Base-by-base conservation (phyloP, 495 filamentous ascomycete species). In the Stereocaulon alpinum region DNA sequence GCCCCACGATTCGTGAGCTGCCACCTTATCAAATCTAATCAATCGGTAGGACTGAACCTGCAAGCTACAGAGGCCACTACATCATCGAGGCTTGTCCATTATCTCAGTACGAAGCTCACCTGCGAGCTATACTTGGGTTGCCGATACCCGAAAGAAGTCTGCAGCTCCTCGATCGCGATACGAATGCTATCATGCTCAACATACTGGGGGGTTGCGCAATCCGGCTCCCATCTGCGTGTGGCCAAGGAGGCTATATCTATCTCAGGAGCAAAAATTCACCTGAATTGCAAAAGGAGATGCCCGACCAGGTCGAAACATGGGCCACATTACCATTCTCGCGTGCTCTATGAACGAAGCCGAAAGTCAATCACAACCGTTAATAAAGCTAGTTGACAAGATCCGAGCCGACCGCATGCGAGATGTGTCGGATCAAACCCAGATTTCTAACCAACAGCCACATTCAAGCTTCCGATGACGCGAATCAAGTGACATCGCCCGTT, bases 281-380 rank as follows among this genome's bases (percentile, higher is more conserved):
- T 96, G 34, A 96, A 97, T 75, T 88, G 89, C 63, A 24, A 98
- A 98, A 74, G 82, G 80, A 24, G 85, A 81, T 48, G 84, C 89
- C n/a, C 86, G 88, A 64, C 87, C 86, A 3, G 88, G 87, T 37
- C 82, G 93, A 43, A 98, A 97, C 69, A 97, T 98, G 77, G 93
- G 93, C 17, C 93, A 98, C 66, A 78, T 97, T 59, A 96, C 90
- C 17, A 68, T 94, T 17, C 81, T 85, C 9, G 81, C 81, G 2
- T 74, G 79, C 4, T 82, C 82, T 1, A 86, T 94, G 72, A 70
- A 77, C 43, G 79, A 88, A 63, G 86, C 89, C 20, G 82, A 91
- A 70, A 72, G 75, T 27, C 72, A 81, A 20, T 83, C 91, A 44
- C 72, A 80, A 56, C 82, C 83, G 0, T 76, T 93, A 47, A 78